Conservation (phyloP, 768 basidiomycete genomes). For the Tephrocybe sp. region DNA sequence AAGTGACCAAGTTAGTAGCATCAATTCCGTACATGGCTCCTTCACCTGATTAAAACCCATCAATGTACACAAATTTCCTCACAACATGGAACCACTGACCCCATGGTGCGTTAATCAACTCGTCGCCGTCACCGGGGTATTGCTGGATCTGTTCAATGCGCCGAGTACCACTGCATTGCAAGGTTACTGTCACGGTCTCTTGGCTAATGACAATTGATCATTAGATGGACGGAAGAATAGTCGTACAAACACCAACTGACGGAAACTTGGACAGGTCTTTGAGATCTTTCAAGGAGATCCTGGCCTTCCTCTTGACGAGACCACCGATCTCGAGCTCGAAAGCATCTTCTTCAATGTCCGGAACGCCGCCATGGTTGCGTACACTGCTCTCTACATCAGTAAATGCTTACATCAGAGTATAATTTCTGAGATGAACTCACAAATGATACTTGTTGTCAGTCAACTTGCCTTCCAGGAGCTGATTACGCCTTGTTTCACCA, state of each 20-base stretch:
- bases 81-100: conserved; percentile 21
- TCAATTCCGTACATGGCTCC: conserved; percentile 54
- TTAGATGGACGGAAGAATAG: background rate
- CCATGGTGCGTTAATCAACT: conserved; percentile 53
- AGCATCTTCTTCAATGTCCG: conserved; percentile 44
- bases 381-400: conserved; percentile 29
- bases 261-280: conserved; percentile 47
- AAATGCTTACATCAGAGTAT: background rate
- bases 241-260: too few relatives aligned
- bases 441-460: conserved; percentile 52
- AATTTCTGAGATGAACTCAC: conserved; percentile 32
- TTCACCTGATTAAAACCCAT: conserved; percentile 28
- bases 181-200: conserved; percentile 48
- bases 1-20: background rate
- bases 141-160: conserved; percentile 51
- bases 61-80: background rate
- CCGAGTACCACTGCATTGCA: conserved; percentile 55
- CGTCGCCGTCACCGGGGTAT: conserved; percentile 57
- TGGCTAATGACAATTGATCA: conserved; percentile 29
- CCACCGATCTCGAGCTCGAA: conserved; percentile 54
- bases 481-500: conserved; percentile 46
- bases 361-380: conserved; percentile 55
- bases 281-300: conserved; percentile 45
- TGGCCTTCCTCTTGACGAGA: conserved; percentile 45
- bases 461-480: conserved; percentile 43